Conservation (phyloP, 148 eudicot species). For the Cornus suecica region DNA sequence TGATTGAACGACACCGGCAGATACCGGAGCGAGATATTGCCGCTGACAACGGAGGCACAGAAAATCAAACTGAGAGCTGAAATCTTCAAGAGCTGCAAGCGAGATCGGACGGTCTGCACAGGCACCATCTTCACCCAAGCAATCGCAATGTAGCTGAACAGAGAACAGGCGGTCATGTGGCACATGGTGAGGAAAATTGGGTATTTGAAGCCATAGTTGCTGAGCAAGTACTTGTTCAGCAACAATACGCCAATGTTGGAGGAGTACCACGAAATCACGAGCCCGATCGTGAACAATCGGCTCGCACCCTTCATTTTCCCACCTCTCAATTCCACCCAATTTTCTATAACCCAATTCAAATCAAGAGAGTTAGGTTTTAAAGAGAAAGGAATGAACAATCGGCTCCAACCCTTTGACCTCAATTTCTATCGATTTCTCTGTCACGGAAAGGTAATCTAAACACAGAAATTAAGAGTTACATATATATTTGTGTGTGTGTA, state of each 20-base stretch:
- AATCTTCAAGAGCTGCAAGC: constrained; percentile 29
- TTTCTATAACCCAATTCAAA: too few relatives aligned
- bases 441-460: background rate
- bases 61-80: constrained; percentile 24
- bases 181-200: constrained; percentile 42
- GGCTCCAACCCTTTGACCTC: constrained; percentile 23
- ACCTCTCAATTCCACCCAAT: too few relatives aligned
- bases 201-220: constrained; percentile 39
- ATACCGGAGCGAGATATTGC: constrained; percentile 26
- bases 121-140: constrained; percentile 36
- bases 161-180: constrained; percentile 39
- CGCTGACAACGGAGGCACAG: constrained; percentile 33
- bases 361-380: too few relatives aligned
- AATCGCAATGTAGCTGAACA: constrained; percentile 35
- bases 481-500: too few relatives aligned
- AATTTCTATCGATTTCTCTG: background rate
- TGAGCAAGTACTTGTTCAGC: constrained; percentile 34
- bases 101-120: constrained; percentile 34
- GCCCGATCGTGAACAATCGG: constrained; percentile 29
- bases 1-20: constrained; percentile 31
- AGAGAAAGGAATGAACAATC: too few relatives aligned
- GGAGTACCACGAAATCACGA: constrained; percentile 31
- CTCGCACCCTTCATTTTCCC: constrained; percentile 16
- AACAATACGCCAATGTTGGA: constrained; percentile 39
- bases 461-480: background rate